phyloP scores from a whole-genome alignment of 2,329 filamentous ascomycete species.

The Tricladium varicosporioides region DNA sequence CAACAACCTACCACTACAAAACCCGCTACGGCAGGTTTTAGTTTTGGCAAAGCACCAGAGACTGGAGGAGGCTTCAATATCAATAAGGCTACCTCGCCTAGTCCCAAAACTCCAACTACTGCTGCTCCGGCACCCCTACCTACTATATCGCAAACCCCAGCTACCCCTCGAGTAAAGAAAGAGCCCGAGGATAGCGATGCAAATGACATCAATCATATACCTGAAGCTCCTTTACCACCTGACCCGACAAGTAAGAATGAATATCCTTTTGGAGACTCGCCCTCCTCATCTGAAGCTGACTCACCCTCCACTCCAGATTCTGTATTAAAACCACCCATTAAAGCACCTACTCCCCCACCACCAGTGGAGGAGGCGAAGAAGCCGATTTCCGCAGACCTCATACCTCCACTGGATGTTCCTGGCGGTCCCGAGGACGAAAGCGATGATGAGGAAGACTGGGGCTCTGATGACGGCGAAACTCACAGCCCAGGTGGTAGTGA shows the following conservation, averaged over 20 bases:
- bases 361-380: slow-evolving; percentile 6
- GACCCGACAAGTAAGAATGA: slow-evolving; percentile 39
- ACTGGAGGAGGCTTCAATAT: neutral
- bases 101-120: slow-evolving; percentile 20
- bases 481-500: slow-evolving; percentile 38
- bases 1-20: slow-evolving; percentile 6
- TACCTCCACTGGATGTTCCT: slow-evolving; percentile 30
- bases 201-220: slow-evolving; percentile 21
- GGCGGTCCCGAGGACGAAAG: slow-evolving; percentile 33
- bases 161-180: slow-evolving; percentile 27
- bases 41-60: slow-evolving; percentile 10
- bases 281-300: slow-evolving; percentile 40
- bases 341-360: slow-evolving; percentile 8
- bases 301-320: slow-evolving; percentile 43
- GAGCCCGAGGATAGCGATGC: slow-evolving; percentile 23
- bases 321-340: slow-evolving; percentile 18
- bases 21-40: slow-evolving; percentile 15
- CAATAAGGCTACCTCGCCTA: slow-evolving; percentile 4
- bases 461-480: too few species aligned
- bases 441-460: slow-evolving; percentile 32
- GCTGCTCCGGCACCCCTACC: neutral
- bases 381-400: slow-evolving; percentile 23
- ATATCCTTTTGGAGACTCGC: slow-evolving; percentile 36
- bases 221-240: slow-evolving; percentile 43
- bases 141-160: slow-evolving; percentile 14